phyloP scores from a whole-genome alignment of 768 basidiomycete genomes.

The Omphalotus guepiniiformis region DNA sequence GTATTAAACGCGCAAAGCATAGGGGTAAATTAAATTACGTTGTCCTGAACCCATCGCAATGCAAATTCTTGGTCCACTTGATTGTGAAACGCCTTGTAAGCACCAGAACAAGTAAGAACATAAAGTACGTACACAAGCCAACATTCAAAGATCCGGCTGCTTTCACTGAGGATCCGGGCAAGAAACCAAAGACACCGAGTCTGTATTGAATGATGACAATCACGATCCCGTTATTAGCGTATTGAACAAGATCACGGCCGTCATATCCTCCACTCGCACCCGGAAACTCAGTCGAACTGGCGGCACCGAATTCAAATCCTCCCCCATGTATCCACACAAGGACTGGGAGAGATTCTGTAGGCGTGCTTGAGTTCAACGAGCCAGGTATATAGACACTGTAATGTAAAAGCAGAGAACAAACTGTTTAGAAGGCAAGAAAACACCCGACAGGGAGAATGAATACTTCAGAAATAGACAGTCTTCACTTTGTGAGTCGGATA shows the following conservation, averaged over 20 bases:
- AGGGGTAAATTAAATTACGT: constrained; percentile 21
- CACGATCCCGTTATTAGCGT: constrained; percentile 30
- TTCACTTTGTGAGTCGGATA: constrained; percentile 17
- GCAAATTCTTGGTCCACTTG: constrained; percentile 43
- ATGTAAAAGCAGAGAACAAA: neutral
- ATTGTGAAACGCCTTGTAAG: neutral
- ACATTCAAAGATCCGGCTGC: constrained; percentile 41
- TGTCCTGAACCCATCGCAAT: constrained; percentile 36
- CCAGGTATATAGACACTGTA: constrained; percentile 12
- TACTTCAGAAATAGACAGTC: constrained; percentile 30
- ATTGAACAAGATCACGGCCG: constrained; percentile 32
- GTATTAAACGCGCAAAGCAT: neutral
- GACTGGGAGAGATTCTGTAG: constrained; percentile 33
- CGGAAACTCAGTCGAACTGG: constrained; percentile 27
- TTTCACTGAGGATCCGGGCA: constrained; percentile 39
- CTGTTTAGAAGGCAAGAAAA: neutral
- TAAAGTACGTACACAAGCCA: constrained; percentile 39
- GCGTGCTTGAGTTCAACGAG: neutral
- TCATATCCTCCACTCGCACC: constrained; percentile 23
- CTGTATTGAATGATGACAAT: constrained; percentile 40
- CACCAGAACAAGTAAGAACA: too few species aligned
- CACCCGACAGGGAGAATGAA: neutral
- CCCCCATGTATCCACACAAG: constrained; percentile 44
- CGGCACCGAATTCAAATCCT: constrained; percentile 4
- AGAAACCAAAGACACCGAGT: constrained; percentile 37